Evolutionary conservation across 306 rosid species (phyloP).

Genomic region (Trifolium subterraneum): DNA sequence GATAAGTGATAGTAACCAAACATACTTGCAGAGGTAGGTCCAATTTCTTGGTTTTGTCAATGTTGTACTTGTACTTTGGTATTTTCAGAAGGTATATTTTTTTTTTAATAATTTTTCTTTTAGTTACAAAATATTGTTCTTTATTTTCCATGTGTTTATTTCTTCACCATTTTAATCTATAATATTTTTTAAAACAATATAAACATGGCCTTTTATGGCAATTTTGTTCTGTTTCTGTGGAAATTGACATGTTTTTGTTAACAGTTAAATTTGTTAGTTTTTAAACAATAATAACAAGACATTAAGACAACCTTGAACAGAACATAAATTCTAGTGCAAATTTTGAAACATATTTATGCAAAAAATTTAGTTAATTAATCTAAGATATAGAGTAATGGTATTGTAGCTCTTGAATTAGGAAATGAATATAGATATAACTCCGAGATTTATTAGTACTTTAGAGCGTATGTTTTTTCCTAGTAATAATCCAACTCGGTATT

Average conservation of each 20-base stretch:
- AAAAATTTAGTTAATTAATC: conserved; percentile 15
- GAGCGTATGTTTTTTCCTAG: too few species aligned
- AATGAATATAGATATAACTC: neutral
- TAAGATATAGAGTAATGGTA: neutral
- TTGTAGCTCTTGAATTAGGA: neutral
- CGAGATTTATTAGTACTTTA: too few species aligned
- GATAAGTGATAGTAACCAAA: neutral
- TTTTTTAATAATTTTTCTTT: neutral
- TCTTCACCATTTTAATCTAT: conserved; percentile 20
- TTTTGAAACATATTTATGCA: neutral
- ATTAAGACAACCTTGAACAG: too few species aligned
- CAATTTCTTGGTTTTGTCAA: conserved; percentile 13
- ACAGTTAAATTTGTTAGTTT: too few species aligned
- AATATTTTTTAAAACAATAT: neutral
- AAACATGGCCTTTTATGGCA: neutral
- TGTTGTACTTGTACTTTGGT: neutral
- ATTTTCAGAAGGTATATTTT: neutral
- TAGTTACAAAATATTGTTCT: neutral
- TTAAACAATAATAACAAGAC: neutral
- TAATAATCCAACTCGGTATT: too few species aligned
- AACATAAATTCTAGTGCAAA: neutral
- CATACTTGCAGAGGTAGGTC: conserved; percentile 30
- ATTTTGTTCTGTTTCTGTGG: neutral
- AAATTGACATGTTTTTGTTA: neutral
- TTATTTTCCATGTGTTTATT: neutral